phyloP scores from a whole-genome alignment of 768 basidiomycete genomes.

The Tulasnella sp. region DNA sequence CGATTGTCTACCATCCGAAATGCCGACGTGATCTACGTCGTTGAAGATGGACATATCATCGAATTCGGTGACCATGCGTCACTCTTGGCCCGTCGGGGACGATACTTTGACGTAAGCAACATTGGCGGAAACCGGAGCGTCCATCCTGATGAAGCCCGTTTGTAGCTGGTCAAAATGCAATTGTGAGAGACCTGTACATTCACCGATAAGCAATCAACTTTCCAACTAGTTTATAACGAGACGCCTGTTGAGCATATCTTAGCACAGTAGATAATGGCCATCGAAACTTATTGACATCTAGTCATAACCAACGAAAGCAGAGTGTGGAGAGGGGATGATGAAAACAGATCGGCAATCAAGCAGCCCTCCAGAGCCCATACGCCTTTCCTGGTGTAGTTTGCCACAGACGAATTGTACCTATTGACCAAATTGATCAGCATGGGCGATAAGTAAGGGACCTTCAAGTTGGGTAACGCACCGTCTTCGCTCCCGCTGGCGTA shows the following conservation, averaged over 20 bases:
- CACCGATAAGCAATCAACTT: background rate
- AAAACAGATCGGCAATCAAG: background rate
- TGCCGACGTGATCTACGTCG: slow-evolving; percentile 23
- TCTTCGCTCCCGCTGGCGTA: slow-evolving; percentile 93
- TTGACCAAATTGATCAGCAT: slow-evolving; percentile 23
- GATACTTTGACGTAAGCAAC: slow-evolving; percentile 21
- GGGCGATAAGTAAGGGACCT: background rate
- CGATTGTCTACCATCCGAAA: slow-evolving; percentile 22
- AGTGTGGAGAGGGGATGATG: background rate
- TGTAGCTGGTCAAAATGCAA: background rate
- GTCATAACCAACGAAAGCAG: background rate
- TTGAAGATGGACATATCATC: slow-evolving; percentile 23
- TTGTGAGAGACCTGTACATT: background rate
- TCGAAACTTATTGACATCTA: background rate
- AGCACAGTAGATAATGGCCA: background rate
- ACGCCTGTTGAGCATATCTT: background rate
- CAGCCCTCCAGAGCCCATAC: slow-evolving; percentile 61
- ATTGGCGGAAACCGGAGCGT: background rate
- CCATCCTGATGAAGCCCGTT: background rate
- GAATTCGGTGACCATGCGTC: slow-evolving; percentile 23
- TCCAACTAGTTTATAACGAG: no score
- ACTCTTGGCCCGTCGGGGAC: slow-evolving; percentile 19
- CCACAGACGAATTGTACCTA: slow-evolving; percentile 94
- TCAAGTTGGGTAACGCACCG: background rate
- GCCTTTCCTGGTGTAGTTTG: slow-evolving; percentile 90